Base-by-base conservation (phyloP, 1,139 yeast species). In the Nadsonia commutata region DNA sequence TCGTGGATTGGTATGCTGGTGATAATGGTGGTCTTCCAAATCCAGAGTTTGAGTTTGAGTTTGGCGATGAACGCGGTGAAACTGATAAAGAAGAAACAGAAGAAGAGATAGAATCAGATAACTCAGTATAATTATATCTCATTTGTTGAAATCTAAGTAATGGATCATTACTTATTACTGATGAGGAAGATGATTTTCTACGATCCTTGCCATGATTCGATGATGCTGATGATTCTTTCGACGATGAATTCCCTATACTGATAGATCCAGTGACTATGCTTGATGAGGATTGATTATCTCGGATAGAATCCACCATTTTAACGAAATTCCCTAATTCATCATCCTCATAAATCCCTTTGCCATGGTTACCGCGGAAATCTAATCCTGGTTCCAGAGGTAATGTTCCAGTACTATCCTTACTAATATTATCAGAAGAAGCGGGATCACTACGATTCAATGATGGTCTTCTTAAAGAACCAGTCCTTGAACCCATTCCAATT, bases 321-420 rank as follows among this genome's bases (percentile, higher is more conserved):
- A 88, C 83, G 64, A 88, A 88, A 44, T 80, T 22, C 11, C 81
- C 75, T 21, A 86, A 68, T 52, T 82, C 95, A 46, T 82, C 86
- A 51, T 79, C 86, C 20, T 58, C 60, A 40, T 57, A 22, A 22
- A 22, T 11, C 27, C 27, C 27, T 7, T 22, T 22, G 11, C 27
- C 27, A 22, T 22, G 27, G 11, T 22, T 22, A 23, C 38, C 49
- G 41, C 58, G 55, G 16, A 60, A 45, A 2, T 62, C 63, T 6
- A 64, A 56, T 4, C 64, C 64, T 2, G 65, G 65, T 41, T 56
- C 63, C 44, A 51, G 41, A 20, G 53, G 46, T 2, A 59, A 51
- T 3, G 59, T 52, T 1, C 51, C 41, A 40, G 50, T 7, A 22
- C 27, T 22, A 7, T 11, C 27, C 27, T 22, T 22, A 7, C 7